Base-by-base conservation (phyloP, 257 asterid species). In the Thymus mandschuricus region DNA sequence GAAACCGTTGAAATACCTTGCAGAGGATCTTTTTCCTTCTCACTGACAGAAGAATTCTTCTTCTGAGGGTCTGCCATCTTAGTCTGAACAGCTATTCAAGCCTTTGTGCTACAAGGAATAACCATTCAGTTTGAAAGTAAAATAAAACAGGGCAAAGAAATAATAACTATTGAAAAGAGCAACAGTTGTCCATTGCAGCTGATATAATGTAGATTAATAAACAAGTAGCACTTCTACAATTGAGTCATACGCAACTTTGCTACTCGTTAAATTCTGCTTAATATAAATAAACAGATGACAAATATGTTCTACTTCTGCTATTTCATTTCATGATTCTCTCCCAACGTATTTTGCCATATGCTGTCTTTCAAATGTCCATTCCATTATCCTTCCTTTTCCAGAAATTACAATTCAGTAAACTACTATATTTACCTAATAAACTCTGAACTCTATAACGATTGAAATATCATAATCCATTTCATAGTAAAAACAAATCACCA, bases 31-130 rank as follows among this genome's bases (percentile, higher is more conserved):
- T 87, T 87, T 83, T 86, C 83, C 80, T 82, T 81, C 61, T 74
- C 49, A 13, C 65, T 80, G 69, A 55, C 71, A 51, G 88, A 72
- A 35, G 87, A 78, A 73, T 76, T 83, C 75, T 60, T 79, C 80
- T 90, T 91, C 72, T 69, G 68, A 66, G 87, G 51, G 76, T 85
- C 89, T 30, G 84, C 86, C 98, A 93, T 93, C 84, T 78, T 59
- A 55, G 45, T 54, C 60, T 15, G 35, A 73, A 62, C 54, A 21
- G 21, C 68, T 66, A 60, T 15, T 59, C 40, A 57, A 48, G 78
- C 57, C 45, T 41, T 43, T 11, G 55, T 78, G 74, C 86, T 75
- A 84, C 76, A 78, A 21, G 40, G 40, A 35, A 35, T 10, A 64
- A 46, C 60, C 15, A 35, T 13, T 51, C 66, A 66, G 55, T 72